These are phyloP conservation scores for Hypoxylon cercidicola DNA, from an alignment of 495 filamentous ascomycete genomes.

Conservation along the genomic window DNA sequence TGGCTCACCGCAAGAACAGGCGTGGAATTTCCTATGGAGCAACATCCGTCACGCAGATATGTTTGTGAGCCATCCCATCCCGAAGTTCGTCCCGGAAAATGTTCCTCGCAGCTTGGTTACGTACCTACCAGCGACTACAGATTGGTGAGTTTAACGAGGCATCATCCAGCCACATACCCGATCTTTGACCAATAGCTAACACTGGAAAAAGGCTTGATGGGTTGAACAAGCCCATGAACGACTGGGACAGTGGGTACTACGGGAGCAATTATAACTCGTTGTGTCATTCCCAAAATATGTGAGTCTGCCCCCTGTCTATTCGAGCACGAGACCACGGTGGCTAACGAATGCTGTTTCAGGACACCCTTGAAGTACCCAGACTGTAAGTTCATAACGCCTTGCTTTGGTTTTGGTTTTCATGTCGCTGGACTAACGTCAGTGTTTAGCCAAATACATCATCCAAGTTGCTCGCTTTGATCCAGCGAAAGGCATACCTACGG, in stretches of 20 bases:
- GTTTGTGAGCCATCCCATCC: constrained; percentile 88
- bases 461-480: constrained; percentile 91
- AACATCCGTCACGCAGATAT: constrained; percentile 76
- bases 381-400: constrained; percentile 50
- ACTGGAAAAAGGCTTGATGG: constrained; percentile 76
- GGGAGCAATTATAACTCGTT: constrained; percentile 75
- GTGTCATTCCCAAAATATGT: constrained; percentile 69
- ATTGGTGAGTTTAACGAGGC: constrained; percentile 65
- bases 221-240: constrained; percentile 79
- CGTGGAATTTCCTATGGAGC: constrained; percentile 82
- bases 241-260: constrained; percentile 82
- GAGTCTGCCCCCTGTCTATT: constrained; percentile 35
- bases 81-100: constrained; percentile 75
- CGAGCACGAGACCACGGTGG: neutral
- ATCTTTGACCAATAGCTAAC: neutral
- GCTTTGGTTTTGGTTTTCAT: neutral
- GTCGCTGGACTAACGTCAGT: constrained; percentile 6
- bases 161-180: neutral
- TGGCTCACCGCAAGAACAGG: constrained; percentile 75
- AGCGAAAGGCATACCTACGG: constrained; percentile 84
- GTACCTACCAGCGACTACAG: constrained; percentile 85
- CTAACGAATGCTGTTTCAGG: constrained; percentile 51
- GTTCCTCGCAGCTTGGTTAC: constrained; percentile 75
- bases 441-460: constrained; percentile 74
- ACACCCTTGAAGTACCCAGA: constrained; percentile 73